phyloP scores from a whole-genome alignment of 192 early-diverging fungal species.

The Backusella tuberculispora region DNA sequence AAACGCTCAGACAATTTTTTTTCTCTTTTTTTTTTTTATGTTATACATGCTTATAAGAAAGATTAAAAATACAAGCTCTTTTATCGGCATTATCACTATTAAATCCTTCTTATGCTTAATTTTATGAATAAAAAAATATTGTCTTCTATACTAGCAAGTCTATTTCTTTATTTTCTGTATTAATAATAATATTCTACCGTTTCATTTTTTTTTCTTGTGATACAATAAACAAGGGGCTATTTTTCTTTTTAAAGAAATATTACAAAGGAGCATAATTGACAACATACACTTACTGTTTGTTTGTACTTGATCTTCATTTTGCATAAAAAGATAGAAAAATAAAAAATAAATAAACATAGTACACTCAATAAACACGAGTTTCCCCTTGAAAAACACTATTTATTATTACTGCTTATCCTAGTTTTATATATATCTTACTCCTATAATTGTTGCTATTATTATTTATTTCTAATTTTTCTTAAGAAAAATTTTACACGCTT shows the following conservation, averaged over 20 bases:
- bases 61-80: background rate
- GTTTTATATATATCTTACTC: background rate
- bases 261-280: slow-evolving; percentile 7
- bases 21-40: background rate
- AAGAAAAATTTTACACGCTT: too few relatives aligned
- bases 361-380: background rate
- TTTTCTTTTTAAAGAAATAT: background rate
- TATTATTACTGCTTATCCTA: background rate
- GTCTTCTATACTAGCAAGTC: background rate
- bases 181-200: background rate
- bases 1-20: background rate
- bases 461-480: too few relatives aligned
- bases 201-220: background rate
- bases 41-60: background rate
- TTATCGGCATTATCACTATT: background rate
- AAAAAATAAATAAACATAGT: background rate
- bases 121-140: background rate
- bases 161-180: background rate
- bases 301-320: slow-evolving; percentile 4
- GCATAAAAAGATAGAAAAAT: slow-evolving; percentile 10
- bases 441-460: background rate
- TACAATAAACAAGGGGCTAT: background rate
- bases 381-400: background rate
- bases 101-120: background rate
- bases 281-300: background rate